Conservation (phyloP, 2,329 filamentous ascomycete genomes). For the Fusarium nelsonii region DNA sequence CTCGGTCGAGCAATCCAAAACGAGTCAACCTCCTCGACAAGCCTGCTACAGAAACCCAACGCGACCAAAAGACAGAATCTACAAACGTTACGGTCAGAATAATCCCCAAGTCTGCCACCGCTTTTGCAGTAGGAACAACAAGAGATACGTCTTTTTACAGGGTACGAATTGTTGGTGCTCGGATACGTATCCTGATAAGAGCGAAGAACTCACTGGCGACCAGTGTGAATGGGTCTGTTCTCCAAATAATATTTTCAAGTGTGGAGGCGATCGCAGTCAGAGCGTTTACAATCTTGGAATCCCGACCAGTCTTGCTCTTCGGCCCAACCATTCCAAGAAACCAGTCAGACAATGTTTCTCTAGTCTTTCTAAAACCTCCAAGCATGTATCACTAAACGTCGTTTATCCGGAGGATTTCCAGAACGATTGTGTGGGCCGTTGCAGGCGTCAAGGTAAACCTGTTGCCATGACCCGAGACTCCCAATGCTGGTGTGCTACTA, state of each 20-base stretch:
- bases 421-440: neutral
- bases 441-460: neutral
- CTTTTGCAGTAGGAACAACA: neutral
- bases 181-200: neutral
- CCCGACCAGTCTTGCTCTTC: accelerated
- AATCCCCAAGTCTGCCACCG: neutral
- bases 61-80: too few species aligned
- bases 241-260: neutral
- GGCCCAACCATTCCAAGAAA: neutral
- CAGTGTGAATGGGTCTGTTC: neutral
- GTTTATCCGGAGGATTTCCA: neutral
- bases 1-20: accelerated
- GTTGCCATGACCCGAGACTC: neutral
- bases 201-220: neutral
- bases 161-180: neutral
- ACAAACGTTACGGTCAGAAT: neutral
- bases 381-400: accelerated
- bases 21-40: accelerated
- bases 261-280: neutral
- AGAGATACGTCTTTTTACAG: neutral
- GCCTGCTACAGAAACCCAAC: neutral
- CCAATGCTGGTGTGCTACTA: constrained; percentile 6
- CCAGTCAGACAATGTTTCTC: constrained; percentile 1
- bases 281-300: constrained; percentile 2
- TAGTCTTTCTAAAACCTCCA: neutral